Percentiles rank a stretch among this genome's conserved stretches.
Conservation (phyloP, 2,329 filamentous ascomycete genomes). For the Sarocladium kiliense region DNA sequence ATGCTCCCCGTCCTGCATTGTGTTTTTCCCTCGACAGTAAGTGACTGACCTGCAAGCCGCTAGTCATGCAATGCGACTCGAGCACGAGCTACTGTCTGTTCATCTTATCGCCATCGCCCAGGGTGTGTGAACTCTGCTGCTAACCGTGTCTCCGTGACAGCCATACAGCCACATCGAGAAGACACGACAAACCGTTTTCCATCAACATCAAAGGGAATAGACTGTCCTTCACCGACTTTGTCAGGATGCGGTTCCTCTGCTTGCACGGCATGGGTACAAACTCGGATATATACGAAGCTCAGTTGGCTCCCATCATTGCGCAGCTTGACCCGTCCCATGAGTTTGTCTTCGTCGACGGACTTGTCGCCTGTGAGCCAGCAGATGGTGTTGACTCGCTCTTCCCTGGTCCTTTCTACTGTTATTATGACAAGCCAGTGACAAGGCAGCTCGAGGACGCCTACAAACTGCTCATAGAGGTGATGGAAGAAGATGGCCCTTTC, state of each 20-base stretch:
- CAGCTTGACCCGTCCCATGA: slow-evolving; percentile 12
- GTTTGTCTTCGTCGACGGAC: slow-evolving; percentile 13
- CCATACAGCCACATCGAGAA: too few species aligned
- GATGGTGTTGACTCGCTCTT: not conserved
- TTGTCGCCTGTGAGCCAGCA: slow-evolving; percentile 8
- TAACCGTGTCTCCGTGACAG: too few species aligned
- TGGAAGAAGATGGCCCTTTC: slow-evolving; percentile 12
- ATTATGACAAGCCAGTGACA: not conserved
- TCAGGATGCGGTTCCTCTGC: slow-evolving; percentile 12
- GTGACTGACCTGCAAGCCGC: too few species aligned
- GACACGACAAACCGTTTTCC: too few species aligned
- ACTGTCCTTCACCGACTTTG: slow-evolving; percentile 11
- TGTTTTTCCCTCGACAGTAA: too few species aligned
- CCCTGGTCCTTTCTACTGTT: not conserved
- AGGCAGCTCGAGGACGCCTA: not conserved
- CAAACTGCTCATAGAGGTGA: not conserved
- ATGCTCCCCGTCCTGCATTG: too few species aligned
- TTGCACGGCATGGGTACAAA: slow-evolving; percentile 14
- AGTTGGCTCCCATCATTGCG: slow-evolving; percentile 9
- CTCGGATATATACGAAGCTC: slow-evolving; percentile 9
- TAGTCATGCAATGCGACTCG: too few species aligned
- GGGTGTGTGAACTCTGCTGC: too few species aligned
- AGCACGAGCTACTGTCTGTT: too few species aligned
- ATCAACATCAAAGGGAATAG: too few species aligned
- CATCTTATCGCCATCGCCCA: too few species aligned